These are phyloP conservation scores for Lachancea meyersii DNA, from an alignment of 805 yeast species.

Conservation along the genomic window DNA sequence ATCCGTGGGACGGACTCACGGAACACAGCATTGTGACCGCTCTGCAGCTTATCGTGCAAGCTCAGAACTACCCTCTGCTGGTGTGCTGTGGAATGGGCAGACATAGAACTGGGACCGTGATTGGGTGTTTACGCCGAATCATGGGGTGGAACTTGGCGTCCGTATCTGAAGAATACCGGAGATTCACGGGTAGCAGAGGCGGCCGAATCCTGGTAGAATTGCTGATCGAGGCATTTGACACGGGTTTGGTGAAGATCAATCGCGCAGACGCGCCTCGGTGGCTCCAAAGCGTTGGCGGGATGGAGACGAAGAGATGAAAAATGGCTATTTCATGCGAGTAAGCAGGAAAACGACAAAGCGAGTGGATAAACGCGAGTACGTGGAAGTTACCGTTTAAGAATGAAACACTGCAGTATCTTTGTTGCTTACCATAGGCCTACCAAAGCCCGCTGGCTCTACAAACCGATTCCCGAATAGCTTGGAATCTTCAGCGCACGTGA, in stretches of 20 bases:
- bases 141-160: conserved; percentile 97
- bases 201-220: conserved; percentile 90
- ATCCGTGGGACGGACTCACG: conserved; percentile 95
- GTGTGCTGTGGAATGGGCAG: conserved; percentile 99
- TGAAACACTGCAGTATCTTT: too few species aligned
- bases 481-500: too few species aligned
- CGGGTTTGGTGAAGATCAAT: conserved; percentile 27
- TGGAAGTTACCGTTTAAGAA: too few species aligned
- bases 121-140: conserved; percentile 84
- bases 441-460: too few species aligned
- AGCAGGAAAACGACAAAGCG: too few species aligned
- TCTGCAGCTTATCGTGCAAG: conserved; percentile 64
- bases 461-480: too few species aligned
- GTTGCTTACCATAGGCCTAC: too few species aligned
- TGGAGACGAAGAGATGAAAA: not conserved
- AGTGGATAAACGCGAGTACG: too few species aligned
- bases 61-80: conserved; percentile 72
- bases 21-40: conserved; percentile 78
- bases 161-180: conserved; percentile 86
- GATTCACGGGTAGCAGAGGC: conserved; percentile 90
- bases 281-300: conserved; percentile 11
- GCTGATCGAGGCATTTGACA: conserved; percentile 57
- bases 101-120: conserved; percentile 93
- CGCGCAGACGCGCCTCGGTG: conserved; percentile 29
- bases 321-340: not conserved